phyloP scores from a whole-genome alignment of 768 basidiomycete species.

The Lactifluus subvellereus region DNA sequence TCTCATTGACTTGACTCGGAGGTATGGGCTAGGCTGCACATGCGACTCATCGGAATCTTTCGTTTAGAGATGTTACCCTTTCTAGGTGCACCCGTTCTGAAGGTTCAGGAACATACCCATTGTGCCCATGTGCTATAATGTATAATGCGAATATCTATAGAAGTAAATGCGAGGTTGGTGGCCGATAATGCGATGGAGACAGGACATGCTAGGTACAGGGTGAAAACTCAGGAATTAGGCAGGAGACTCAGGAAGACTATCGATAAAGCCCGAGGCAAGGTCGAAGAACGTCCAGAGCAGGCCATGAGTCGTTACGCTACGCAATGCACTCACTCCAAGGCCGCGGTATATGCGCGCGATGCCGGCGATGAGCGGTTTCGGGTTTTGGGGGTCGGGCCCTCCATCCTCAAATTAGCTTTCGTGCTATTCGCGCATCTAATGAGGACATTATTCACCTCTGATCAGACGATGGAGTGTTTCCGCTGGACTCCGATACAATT shows the following conservation, averaged over 20 bases:
- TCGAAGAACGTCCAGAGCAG: conserved; percentile 93
- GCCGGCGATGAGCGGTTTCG: conserved; percentile 71
- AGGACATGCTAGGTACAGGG: conserved; percentile 6
- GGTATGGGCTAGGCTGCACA: background rate
- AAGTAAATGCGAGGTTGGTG: conserved; percentile 12
- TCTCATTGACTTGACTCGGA: background rate
- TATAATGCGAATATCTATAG: conserved; percentile 20
- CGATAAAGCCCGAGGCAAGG: conserved; percentile 67
- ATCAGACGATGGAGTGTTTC: conserved; percentile 76
- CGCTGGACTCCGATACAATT: conserved; percentile 59
- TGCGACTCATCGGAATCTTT: background rate
- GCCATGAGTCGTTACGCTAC: conserved; percentile 91
- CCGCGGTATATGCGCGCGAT: conserved; percentile 86
- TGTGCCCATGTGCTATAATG: conserved; percentile 17
- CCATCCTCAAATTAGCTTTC: background rate
- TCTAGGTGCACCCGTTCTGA: background rate
- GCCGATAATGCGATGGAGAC: conserved; percentile 10
- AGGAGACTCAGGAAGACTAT: conserved; percentile 39
- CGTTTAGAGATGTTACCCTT: background rate
- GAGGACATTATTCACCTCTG: conserved; percentile 48
- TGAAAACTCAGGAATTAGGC: background rate
- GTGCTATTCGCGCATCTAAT: background rate
- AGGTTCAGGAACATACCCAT: conserved; percentile 4
- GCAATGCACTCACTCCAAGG: conserved; percentile 85
- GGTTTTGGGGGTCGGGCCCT: conserved; percentile 77